These are phyloP conservation scores for Backusella macrospora DNA, from an alignment of 192 early-diverging fungal genomes.

Conservation along the genomic window DNA sequence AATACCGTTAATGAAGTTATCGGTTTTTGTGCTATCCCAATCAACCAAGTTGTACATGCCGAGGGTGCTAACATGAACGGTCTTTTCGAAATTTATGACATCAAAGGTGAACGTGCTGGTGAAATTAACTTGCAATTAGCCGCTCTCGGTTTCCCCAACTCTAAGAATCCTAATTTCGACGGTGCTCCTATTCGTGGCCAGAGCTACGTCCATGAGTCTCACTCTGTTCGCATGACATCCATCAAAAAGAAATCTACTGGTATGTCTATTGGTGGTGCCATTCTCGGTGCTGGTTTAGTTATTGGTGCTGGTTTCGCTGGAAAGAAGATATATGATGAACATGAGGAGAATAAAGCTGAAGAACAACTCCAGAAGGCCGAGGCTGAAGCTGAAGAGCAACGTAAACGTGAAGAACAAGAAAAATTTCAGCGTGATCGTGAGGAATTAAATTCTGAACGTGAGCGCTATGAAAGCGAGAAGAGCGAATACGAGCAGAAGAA, in stretches of 20 bases:
- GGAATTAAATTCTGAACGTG: conserved; percentile 25
- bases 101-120: conserved; percentile 45
- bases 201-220: conserved; percentile 41
- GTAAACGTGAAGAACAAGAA: conserved; percentile 21
- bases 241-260: conserved; percentile 44
- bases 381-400: conserved; percentile 32
- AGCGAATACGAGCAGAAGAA: background rate
- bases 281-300: conserved; percentile 46
- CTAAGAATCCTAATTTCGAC: background rate
- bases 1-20: conserved; percentile 43
- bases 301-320: conserved; percentile 48
- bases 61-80: conserved; percentile 46
- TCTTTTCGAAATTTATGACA: conserved; percentile 44
- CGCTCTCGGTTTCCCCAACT: conserved; percentile 45
- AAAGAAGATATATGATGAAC: conserved; percentile 44
- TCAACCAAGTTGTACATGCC: conserved; percentile 48
- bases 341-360: conserved; percentile 42
- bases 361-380: conserved; percentile 28
- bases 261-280: conserved; percentile 41
- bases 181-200: conserved; percentile 34
- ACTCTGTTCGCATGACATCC: conserved; percentile 46
- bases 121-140: conserved; percentile 42
- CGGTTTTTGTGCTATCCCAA: conserved; percentile 54
- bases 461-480: conserved; percentile 4
- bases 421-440: conserved; percentile 23